Evolutionary conservation across 805 yeast genomes (phyloP), one percentile per base, ranked within the genome.

Genomic region (Ascoidea tarda): DNA sequence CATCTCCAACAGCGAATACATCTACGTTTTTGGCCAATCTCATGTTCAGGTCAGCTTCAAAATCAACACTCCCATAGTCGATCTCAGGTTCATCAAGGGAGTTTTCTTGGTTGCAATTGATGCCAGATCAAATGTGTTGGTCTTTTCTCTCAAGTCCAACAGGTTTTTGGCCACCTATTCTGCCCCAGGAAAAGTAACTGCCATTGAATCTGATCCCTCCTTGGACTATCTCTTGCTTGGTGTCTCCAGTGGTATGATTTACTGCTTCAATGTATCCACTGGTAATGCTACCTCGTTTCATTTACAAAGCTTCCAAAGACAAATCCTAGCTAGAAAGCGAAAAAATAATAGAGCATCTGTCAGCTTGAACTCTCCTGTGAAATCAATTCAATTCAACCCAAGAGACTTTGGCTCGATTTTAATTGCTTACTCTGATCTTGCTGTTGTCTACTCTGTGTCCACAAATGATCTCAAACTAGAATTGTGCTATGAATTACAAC

Each of bases 171-270:
- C 79, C 21, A 75, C 79, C 1, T 78, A 78, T 59, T 73, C 76
- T 55, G 76, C 87, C 1, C 83, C 85, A 1, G 81, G 85, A 1
- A 72, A 76, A 10, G 75, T 90, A n/a, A 73, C 86, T 1, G 74
- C 86, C 2, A 70, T 82, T 12, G 93, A 79, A 54, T 66, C 84
- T 0, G 99, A 93, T 61, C 96, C 97, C 1, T 75, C 95, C 0
- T 65, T 93, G 57, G 97, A 90, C 65, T 93, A 93, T 87, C 67
- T 91, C 14, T 73, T 84, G 48, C 60, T 91, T 21, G 99, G 98
- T 3, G 69, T 87, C 51, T 75, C 78, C 49, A 88, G 81, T 63
- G 99, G 99, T 1, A 65, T 78, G 2, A 66, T 85, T 1, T 66
- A 79, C 33, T 81, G 83, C 6, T 91, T 76, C 62, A 96, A 93